These are phyloP conservation scores for Lupinus albus DNA, from an alignment of 306 rosid genomes.

Conservation along the genomic window DNA sequence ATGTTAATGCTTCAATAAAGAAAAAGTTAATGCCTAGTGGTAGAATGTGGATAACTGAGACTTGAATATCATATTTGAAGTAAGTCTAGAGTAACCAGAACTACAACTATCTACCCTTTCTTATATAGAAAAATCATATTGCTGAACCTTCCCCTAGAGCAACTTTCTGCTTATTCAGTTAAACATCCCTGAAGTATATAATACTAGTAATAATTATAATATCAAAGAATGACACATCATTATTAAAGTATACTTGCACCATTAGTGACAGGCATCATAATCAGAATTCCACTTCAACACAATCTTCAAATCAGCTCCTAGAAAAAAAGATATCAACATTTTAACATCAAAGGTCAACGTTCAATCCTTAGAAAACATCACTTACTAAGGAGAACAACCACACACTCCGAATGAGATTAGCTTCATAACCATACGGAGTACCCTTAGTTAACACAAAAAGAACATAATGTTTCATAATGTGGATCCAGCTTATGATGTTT, in stretches of 20 bases:
- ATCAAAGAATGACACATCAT: not conserved
- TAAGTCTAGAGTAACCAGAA: not conserved
- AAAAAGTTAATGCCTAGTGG: not conserved
- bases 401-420: too few relatives aligned
- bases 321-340: too few relatives aligned
- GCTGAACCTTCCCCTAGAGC: not conserved
- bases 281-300: not conserved
- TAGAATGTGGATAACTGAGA: not conserved
- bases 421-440: too few relatives aligned
- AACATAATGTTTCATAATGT: not conserved
- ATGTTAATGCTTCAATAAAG: too few relatives aligned
- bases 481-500: slow-evolving; percentile 1
- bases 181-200: too few relatives aligned
- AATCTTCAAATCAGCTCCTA: not conserved
- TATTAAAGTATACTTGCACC: too few relatives aligned
- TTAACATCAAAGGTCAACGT: too few relatives aligned
- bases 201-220: too few relatives aligned
- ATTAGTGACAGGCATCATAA: not conserved
- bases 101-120: not conserved
- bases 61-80: not conserved
- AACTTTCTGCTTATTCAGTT: not conserved
- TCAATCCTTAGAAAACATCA: too few relatives aligned
- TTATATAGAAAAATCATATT: not conserved
- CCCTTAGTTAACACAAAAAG: too few relatives aligned
- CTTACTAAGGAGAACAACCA: too few relatives aligned